Evolutionary conservation across 768 basidiomycete genomes (phyloP).

Genomic region (Vararia minispora): DNA sequence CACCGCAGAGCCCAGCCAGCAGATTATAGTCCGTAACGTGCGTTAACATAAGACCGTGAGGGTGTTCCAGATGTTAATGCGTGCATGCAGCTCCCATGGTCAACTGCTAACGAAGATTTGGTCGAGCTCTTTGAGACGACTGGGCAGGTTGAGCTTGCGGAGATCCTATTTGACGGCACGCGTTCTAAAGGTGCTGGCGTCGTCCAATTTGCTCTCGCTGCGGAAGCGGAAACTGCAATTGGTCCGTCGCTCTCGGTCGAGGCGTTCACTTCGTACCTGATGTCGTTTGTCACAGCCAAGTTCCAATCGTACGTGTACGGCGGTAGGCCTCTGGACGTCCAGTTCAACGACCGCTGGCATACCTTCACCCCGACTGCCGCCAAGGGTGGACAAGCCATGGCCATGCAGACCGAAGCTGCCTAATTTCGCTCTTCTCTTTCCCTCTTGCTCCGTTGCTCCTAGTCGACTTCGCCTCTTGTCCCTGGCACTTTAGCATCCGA

Average conservation of each 20-base stretch:
- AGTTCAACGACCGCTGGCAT: slow-evolving; percentile 95
- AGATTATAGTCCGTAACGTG: slow-evolving; percentile 98
- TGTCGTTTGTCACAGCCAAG: slow-evolving; percentile 43
- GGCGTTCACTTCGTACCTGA: background rate
- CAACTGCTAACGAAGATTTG: slow-evolving; percentile 96
- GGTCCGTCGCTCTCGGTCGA: slow-evolving; percentile 30
- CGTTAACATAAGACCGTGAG: slow-evolving; percentile 25
- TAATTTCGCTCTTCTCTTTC: no score
- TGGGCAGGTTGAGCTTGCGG: slow-evolving; percentile 87
- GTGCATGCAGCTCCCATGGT: slow-evolving; percentile 78
- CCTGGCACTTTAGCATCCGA: no score
- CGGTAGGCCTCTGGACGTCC: slow-evolving; percentile 81
- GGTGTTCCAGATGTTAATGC: slow-evolving; percentile 1
- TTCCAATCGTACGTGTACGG: slow-evolving; percentile 96
- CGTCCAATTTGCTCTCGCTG: slow-evolving; percentile 82
- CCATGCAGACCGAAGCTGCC: slow-evolving; percentile 47
- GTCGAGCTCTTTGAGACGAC: slow-evolving; percentile 98
- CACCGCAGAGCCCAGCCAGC: slow-evolving; percentile 79
- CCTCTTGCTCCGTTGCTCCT: no score
- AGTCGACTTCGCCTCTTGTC: no score
- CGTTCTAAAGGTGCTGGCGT: slow-evolving; percentile 93
- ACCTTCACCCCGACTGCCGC: slow-evolving; percentile 84
- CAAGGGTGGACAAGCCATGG: slow-evolving; percentile 68
- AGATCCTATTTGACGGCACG: slow-evolving; percentile 87
- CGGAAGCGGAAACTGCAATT: slow-evolving; percentile 91